Evolutionary conservation across 164 flowering plant genomes (phyloP).

Genomic region (Macadamia tetraphylla): DNA sequence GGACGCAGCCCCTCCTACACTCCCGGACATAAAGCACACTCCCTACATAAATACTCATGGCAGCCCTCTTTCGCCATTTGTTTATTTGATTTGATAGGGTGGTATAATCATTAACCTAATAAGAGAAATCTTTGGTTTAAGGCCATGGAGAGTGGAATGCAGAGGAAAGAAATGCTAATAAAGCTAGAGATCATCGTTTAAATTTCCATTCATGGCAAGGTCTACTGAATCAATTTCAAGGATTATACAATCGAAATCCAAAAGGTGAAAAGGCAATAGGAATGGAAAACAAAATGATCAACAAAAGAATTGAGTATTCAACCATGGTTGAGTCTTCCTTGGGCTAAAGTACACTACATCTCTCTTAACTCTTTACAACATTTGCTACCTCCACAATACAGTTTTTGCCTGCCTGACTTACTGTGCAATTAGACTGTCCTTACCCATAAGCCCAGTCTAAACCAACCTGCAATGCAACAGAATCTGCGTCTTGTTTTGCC

Average conservation of each 20-base stretch:
- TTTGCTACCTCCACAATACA: conserved; percentile 1
- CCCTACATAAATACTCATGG: too few species aligned
- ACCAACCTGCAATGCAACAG: conserved; percentile 48
- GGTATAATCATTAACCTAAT: too few species aligned
- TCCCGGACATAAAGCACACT: too few species aligned
- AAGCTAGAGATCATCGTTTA: too few species aligned
- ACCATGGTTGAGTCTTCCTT: conserved; percentile 10
- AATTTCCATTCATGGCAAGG: not conserved
- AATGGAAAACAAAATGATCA: not conserved
- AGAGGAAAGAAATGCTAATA: too few species aligned
- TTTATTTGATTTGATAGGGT: too few species aligned
- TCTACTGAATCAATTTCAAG: not conserved
- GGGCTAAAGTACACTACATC: not conserved
- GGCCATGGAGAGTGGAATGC: too few species aligned
- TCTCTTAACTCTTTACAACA: conserved; percentile 11
- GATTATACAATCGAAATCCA: not conserved
- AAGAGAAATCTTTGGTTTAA: too few species aligned
- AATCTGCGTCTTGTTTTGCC: conserved; percentile 54
- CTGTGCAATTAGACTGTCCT: conserved; percentile 67
- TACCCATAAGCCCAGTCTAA: conserved; percentile 92
- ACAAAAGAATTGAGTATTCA: not conserved
- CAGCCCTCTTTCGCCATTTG: too few species aligned
- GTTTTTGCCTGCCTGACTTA: conserved; percentile 57
- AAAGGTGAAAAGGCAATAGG: too few species aligned
- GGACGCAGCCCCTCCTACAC: too few species aligned